Conservation (phyloP, 1,284 basidiomycete genomes). For the Schizopora paradoxa region DNA sequence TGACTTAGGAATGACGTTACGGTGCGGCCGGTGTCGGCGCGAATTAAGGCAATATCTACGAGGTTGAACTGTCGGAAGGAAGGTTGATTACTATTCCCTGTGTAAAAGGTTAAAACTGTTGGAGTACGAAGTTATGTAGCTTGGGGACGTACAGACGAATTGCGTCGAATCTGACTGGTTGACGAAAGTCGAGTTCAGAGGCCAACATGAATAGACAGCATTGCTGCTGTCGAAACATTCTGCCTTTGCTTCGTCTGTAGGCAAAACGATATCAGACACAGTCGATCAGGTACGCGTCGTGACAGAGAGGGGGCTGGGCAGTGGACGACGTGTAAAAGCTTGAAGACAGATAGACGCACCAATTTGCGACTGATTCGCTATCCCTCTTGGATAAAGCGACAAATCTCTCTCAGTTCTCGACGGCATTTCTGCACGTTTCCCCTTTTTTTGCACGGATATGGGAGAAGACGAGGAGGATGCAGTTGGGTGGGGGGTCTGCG, state of each 20-base stretch:
- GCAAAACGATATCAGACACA: neutral
- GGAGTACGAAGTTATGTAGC: conserved; percentile 6
- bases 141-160: conserved; percentile 29
- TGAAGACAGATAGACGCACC: conserved; percentile 31
- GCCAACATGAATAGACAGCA: conserved; percentile 30
- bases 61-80: conserved; percentile 37
- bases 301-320: conserved; percentile 24
- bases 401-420: conserved; percentile 19
- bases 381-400: conserved; percentile 17
- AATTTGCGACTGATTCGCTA: conserved; percentile 38
- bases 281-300: conserved; percentile 6
- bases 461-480: conserved; percentile 21
- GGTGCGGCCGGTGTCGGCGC: conserved; percentile 50
- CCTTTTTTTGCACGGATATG: conserved; percentile 21
- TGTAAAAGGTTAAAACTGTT: conserved; percentile 20
- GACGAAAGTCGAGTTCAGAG: conserved; percentile 25
- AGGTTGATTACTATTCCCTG: conserved; percentile 50
- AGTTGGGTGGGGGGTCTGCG: conserved; percentile 30
- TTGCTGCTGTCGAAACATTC: conserved; percentile 21
- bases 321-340: conserved; percentile 28
- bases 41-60: conserved; percentile 68
- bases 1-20: conserved; percentile 39
- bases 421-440: conserved; percentile 22
- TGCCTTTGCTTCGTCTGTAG: conserved; percentile 12
- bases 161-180: conserved; percentile 29